Evolutionary conservation across 352 stramenopile genomes (phyloP).

Genomic region (Phytophthora macrochlamydospora): DNA sequence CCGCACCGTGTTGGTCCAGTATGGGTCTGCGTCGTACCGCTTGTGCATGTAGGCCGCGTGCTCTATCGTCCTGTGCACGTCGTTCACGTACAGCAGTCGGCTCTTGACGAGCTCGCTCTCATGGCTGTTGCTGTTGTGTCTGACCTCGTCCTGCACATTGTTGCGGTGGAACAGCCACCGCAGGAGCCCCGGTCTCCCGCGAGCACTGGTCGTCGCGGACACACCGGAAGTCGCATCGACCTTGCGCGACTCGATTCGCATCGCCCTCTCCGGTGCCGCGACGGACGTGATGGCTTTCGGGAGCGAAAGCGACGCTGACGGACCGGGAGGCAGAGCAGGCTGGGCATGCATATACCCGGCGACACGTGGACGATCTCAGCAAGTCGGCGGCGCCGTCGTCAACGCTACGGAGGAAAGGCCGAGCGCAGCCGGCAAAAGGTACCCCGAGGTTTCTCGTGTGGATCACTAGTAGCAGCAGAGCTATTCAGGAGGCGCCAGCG

Average conservation of each 20-base stretch:
- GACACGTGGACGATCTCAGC: conserved; percentile 1
- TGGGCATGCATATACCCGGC: conserved; percentile 34
- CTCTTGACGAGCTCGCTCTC: conserved; percentile 41
- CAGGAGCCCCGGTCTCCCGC: conserved; percentile 6
- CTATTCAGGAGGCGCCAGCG: conserved; percentile 29
- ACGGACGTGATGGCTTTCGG: conserved; percentile 22
- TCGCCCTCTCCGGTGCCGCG: conserved; percentile 5
- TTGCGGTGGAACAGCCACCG: conserved; percentile 19
- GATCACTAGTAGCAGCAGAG: not conserved
- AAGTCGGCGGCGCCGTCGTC: conserved; percentile 11
- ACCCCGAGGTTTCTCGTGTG: conserved; percentile 19
- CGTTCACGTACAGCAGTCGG: conserved; percentile 77
- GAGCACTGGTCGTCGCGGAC: not conserved
- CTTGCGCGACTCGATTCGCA: conserved; percentile 15
- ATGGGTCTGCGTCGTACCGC: conserved; percentile 37
- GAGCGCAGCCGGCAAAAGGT: not conserved
- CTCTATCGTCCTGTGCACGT: conserved; percentile 62
- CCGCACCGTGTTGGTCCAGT: conserved; percentile 66
- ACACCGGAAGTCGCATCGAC: conserved; percentile 21
- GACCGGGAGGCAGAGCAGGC: conserved; percentile 17
- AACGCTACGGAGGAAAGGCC: not conserved
- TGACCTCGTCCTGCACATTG: conserved; percentile 7
- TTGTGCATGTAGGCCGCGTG: conserved; percentile 62
- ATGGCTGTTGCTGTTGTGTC: not conserved
- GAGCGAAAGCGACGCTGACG: conserved; percentile 21